Base-by-base conservation (phyloP, 257 asterid species). In the Gentiana macrophylla region DNA sequence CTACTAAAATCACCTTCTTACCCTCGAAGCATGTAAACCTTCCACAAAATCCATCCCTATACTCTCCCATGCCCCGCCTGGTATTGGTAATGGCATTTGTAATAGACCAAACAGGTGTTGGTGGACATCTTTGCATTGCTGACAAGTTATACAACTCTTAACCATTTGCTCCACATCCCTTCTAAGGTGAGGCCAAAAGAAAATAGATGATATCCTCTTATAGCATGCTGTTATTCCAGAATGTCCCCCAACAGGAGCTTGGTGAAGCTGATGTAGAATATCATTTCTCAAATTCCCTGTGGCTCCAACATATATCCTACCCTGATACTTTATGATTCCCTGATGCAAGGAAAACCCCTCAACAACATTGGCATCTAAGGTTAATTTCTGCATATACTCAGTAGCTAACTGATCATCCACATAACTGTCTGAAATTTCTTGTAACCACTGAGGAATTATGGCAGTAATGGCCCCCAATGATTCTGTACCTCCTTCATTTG, bases 21-120 rank as follows among this genome's bases (percentile, higher is more conserved):
- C 44, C 58, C 0, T 1, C 3, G 32, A 24, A 32, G 2, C 2
- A 9, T n/a, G 57, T 0, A 53, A 12, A n/a, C 57, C 38, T 53
- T 53, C 13, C 4, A 53, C 12, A 53, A 53, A 35, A 53, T 33
- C 57, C 57, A 53, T 53, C n/a, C n/a, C n/a, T n/a, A n/a, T n/a
- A n/a, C n/a, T n/a, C n/a, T n/a, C n/a, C n/a, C n/a, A n/a, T n/a
- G n/a, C n/a, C n/a, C n/a, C n/a, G n/a, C n/a, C n/a, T n/a, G n/a
- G n/a, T n/a, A n/a, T n/a, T n/a, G n/a, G n/a, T n/a, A n/a, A n/a
- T 2, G 57, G 7, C 12, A 53, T 53, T 8, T 53, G 38, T 6
- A 53, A 12, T 32, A 53, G n/a, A 4, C 38, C 5, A 32, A 6
- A 41, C 6, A 3, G 3, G 2, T 34, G 7, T 2, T 10, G n/a